phyloP scores from a whole-genome alignment of 495 filamentous ascomycete genomes.

The Trichocladium antarcticum region DNA sequence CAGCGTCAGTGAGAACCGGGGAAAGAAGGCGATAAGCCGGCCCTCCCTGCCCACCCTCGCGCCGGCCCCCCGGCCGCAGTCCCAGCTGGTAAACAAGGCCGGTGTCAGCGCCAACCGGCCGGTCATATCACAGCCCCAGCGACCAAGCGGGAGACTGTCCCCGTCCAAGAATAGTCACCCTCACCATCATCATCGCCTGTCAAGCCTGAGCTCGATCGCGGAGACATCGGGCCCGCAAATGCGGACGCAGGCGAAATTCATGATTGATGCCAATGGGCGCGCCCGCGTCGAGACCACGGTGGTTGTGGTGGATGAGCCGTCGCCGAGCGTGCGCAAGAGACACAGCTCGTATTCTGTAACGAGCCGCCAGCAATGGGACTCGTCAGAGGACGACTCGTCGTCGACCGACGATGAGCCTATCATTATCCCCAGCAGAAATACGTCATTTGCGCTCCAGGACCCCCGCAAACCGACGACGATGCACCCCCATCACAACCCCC shows the following conservation, averaged over 20 bases:
- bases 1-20: slow-evolving; percentile 46
- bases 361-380: slow-evolving; percentile 25
- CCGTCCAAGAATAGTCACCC: slow-evolving; percentile 33
- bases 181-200: slow-evolving; percentile 31
- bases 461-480: slow-evolving; percentile 35
- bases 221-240: slow-evolving; percentile 35
- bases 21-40: slow-evolving; percentile 27
- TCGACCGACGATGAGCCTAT: slow-evolving; percentile 58
- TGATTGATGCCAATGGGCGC: slow-evolving; percentile 58
- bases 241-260: slow-evolving; percentile 52
- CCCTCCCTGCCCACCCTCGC: slow-evolving; percentile 29
- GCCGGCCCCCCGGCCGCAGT: slow-evolving; percentile 23
- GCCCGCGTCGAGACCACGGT: slow-evolving; percentile 60
- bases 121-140: slow-evolving; percentile 25
- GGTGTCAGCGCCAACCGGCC: slow-evolving; percentile 23
- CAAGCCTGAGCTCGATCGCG: slow-evolving; percentile 42
- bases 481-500: slow-evolving; percentile 46
- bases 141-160: slow-evolving; percentile 36
- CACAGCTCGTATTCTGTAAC: slow-evolving; percentile 20
- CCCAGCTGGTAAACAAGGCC: slow-evolving; percentile 15
- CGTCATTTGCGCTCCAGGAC: slow-evolving; percentile 51
- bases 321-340: slow-evolving; percentile 20
- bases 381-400: slow-evolving; percentile 39
- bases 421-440: slow-evolving; percentile 50
- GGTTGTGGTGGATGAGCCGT: slow-evolving; percentile 36